Base-by-base conservation (phyloP, 2,329 filamentous ascomycete species). In the Neobulgaria alba region DNA sequence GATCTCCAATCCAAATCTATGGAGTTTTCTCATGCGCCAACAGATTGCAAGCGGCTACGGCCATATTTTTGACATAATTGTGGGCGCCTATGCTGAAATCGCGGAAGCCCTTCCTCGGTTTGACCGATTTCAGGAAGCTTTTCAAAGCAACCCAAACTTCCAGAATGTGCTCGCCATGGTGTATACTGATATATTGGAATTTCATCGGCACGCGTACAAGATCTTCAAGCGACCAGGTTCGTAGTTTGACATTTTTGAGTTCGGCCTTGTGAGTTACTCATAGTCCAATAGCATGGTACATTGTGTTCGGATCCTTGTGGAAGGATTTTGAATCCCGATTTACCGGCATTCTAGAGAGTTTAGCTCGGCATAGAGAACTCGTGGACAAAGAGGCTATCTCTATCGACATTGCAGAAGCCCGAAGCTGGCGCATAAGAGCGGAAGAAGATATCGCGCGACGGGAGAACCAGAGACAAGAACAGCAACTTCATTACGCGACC, bases 121-220 rank as follows among this genome's bases (percentile, higher is more conserved):
- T 42, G 52, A 62, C 21, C 47, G 60, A 0, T 54, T 70, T 0
- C 43, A 52, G 2, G 8, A 52, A 1, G 49, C 60, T 0, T 68
- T 67, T 16, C 32, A 29, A 1, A 41, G 38, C 0, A 53, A 67
- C 7, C 19, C 42, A 0, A 53, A 63, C 0, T 64, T 73, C 26
- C 65, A 72, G 18, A 47, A 63, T 12, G 59, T 63, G 0, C 45
- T 72, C 0, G 67, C 65, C 0, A 42, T 65, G 0, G 66, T 69
- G 20, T 73, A 73, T 30, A 52, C 59, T 0, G 65, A 70, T 10
- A 70, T 73, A 14, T 52, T 73, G 0, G 44, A 64, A 9, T 73
- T 73, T 19, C 69, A 73, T 35, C 61, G 61, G 21, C 34, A 63
- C 2, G 67, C 67, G 0, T 73, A 74, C 44, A 63, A 62, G 14